Evolutionary conservation across 345 rosid genomes (phyloP), one percentile per base, ranked within the genome.

Genomic region (Crucihimalaya himalaica): DNA sequence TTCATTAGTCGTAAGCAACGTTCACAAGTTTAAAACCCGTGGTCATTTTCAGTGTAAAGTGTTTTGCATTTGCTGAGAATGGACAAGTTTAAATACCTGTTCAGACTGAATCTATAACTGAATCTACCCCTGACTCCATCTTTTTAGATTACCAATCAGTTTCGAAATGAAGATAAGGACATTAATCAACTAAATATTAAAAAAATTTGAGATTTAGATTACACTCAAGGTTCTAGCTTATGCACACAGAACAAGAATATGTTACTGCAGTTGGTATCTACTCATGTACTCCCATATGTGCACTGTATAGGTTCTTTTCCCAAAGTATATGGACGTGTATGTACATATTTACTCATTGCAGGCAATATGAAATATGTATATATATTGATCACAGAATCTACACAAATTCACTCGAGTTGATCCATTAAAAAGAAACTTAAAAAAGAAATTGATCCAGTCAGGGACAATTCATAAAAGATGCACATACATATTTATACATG

Each of bases 401-500:
- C 70, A 70, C 46, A 53, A 75, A 69, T 53, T 53, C 75, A 35
- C 63, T 53, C 58, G 39, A 46, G 27, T 19, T 63, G 23, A 37
- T 76, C 10, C 66, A 76, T 35, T 47, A 1, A 7, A 35, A 46
- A n/a, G 32, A 42, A 42, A 51, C 39, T 19, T 5, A 29, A 0
- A 25, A 71, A 12, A 11, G 18, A 74, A 27, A 12, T 2, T 8
- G 70, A 66, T 47, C 31, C 59, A 57, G 43, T 27, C 67, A 39
- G 21, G 78, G 53, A 47, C 5, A 47, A 28, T 63, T 69, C 57
- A 78, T 21, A 48, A 4, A 40, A 54, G 70, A 62, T 52, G 58
- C 70, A 73, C 64, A 73, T 55, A 73, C 65, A 78, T 61, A 54
- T 59, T 71, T 70, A 50, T 71, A 77, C 65, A 77, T 55, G 68